Evolutionary conservation across 2,329 filamentous ascomycete species (phyloP), one percentile per base, ranked within the genome.

Genomic region (Saccharata proteae): DNA sequence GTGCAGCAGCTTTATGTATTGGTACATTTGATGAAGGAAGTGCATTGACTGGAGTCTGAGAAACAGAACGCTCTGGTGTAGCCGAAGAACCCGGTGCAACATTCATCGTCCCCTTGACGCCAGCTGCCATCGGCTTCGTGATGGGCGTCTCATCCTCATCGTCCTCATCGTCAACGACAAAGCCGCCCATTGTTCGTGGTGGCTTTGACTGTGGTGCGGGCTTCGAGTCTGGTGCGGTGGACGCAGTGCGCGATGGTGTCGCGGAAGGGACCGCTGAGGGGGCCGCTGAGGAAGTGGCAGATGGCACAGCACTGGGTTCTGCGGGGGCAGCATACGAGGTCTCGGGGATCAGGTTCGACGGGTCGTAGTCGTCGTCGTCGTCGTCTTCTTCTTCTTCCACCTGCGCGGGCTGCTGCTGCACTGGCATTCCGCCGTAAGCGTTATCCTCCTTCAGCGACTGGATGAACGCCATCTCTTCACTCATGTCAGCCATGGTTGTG

Each of bases 141-240:
- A 49, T 47, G 39, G 51, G 48, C 43, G 50, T 48, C 39, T 65
- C 62, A 45, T 65, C 64, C 47, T 72, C 68, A 46, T 69, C 66
- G 52, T 68, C 66, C 49, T 73, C 69, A 51, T 72, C 70, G 55
- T 75, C 71, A 51, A 70, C 64, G 55, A 73, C 66, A 61, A 75
- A 74, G 43, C 71, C 71, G 51, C 69, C 70, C 47, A 68, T 65
- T 39, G 63, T 71, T 46, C 62, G 65, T 46, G 65, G 57, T 48
- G 64, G 62, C 42, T 58, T 54, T 34, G 48, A 45, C 33, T 45
- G 30, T n/a, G n/a, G n/a, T 6, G 17, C 20, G 18, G 30, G 16
- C 20, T 43, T 42, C 31, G 41, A 36, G 28, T 47, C 47, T 32
- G 39, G 38, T 27, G 37, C 39, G 14, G 35, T 26, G 9, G 37